Percentiles rank a stretch among this genome's conserved stretches.
phyloP scores from a whole-genome alignment of 257 asterid species.

The Nicotiana otophora region DNA sequence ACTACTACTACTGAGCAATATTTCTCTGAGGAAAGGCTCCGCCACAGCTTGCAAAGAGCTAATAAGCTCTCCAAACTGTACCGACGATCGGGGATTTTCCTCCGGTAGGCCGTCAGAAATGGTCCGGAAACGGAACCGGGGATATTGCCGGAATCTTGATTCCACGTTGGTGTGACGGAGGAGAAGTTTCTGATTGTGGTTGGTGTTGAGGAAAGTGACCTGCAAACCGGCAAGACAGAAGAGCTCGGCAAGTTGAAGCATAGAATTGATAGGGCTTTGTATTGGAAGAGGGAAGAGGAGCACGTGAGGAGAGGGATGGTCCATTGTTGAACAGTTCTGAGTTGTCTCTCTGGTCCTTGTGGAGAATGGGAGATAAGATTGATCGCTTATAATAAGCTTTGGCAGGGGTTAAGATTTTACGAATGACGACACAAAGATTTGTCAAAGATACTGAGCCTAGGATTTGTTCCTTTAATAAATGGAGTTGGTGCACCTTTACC shows the following conservation, averaged over 20 bases:
- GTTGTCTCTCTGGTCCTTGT: not conserved
- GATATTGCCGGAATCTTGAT: conserved; percentile 22
- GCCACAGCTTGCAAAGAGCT: conserved; percentile 13
- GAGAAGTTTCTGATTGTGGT: conserved; percentile 33
- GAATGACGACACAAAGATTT: not conserved
- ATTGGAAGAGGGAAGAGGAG: conserved; percentile 41
- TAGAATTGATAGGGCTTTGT: conserved; percentile 41
- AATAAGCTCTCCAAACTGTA: conserved; percentile 5
- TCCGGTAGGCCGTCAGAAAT: conserved; percentile 48
- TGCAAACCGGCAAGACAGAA: conserved; percentile 29
- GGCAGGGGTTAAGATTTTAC: too few species aligned
- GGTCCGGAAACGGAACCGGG: conserved; percentile 29
- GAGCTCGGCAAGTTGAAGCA: conserved; percentile 54
- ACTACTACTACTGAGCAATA: conserved; percentile 1
- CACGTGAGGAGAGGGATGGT: conserved; percentile 29
- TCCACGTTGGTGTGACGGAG: conserved; percentile 18
- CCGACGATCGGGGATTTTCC: conserved; percentile 39
- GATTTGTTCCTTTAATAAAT: not conserved
- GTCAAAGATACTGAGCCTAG: not conserved
- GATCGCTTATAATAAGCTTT: not conserved
- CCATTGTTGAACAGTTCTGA: not conserved
- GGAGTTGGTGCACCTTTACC: not conserved
- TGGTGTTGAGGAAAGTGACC: conserved; percentile 36
- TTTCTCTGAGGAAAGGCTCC: conserved; percentile 17
- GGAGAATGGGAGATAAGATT: not conserved